phyloP scores from a whole-genome alignment of 257 asterid genomes.

The Sherardia arvensis region DNA sequence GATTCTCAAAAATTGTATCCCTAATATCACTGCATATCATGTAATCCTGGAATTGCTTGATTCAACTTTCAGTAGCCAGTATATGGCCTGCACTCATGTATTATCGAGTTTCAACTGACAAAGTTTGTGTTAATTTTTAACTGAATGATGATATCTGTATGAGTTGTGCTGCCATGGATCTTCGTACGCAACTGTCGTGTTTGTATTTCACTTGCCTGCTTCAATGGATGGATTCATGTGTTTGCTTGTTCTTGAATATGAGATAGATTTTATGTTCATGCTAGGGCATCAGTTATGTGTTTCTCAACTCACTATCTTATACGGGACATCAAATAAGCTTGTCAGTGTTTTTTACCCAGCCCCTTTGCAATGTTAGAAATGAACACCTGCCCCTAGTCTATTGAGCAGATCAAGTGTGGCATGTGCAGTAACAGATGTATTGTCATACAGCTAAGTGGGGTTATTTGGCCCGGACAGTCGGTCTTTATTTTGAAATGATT shows the following conservation, averaged over 20 bases:
- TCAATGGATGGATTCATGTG: background rate
- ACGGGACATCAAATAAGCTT: too few relatives aligned
- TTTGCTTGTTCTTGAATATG: background rate
- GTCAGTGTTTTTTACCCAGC: background rate
- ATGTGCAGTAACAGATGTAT: too few relatives aligned
- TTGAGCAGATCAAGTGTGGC: too few relatives aligned
- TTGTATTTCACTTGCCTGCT: background rate
- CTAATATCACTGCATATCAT: background rate
- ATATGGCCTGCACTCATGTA: background rate
- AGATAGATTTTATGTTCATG: background rate
- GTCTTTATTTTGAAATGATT: background rate
- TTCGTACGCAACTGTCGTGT: background rate
- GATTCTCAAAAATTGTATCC: background rate
- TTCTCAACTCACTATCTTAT: too few relatives aligned
- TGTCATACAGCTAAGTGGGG: background rate
- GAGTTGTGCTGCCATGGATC: background rate
- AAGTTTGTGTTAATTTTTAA: background rate
- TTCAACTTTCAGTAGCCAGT: background rate
- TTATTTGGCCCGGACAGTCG: background rate
- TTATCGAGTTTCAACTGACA: background rate
- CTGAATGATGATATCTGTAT: background rate
- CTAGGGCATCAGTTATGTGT: too few relatives aligned
- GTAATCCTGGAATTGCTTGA: background rate
- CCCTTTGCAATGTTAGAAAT: background rate
- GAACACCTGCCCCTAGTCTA: too few relatives aligned